Conservation (phyloP, 1,284 basidiomycete species). For the Papiliotrema terrestris region DNA sequence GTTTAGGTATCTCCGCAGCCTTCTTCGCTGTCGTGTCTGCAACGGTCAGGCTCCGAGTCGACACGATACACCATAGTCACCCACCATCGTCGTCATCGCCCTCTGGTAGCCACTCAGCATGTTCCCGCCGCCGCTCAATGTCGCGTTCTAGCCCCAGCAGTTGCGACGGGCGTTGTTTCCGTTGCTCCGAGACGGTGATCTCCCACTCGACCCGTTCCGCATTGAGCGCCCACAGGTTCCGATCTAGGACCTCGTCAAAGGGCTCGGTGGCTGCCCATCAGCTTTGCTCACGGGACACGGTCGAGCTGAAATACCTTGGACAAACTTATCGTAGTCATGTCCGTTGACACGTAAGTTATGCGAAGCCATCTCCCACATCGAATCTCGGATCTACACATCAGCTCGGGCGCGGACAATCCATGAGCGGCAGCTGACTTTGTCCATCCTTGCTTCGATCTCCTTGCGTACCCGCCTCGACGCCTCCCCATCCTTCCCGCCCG, state of each 20-base stretch:
- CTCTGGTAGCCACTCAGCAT: constrained; percentile 47
- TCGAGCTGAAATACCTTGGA: constrained; percentile 46
- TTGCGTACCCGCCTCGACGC: constrained; percentile 27
- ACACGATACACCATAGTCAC: constrained; percentile 12
- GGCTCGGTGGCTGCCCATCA: constrained; percentile 60
- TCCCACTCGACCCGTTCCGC: constrained; percentile 66
- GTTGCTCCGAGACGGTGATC: constrained; percentile 60
- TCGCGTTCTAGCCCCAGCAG: constrained; percentile 55
- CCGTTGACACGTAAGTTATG: constrained; percentile 75
- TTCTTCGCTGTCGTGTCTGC: constrained; percentile 5
- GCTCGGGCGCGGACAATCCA: neutral
- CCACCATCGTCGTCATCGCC: constrained; percentile 21
- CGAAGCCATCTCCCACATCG: constrained; percentile 61
- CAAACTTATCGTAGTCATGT: constrained; percentile 64
- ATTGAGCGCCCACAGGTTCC: constrained; percentile 66
- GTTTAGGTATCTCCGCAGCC: constrained; percentile 24
- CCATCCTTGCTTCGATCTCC: constrained; percentile 37
- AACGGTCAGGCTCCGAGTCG: neutral
- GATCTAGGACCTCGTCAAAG: constrained; percentile 74
- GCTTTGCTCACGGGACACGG: neutral
- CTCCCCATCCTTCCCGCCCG: constrained; percentile 34
- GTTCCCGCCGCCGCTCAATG: constrained; percentile 52
- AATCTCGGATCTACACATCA: constrained; percentile 27
- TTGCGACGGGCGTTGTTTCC: constrained; percentile 58
- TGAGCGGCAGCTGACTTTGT: constrained; percentile 20